Base-by-base conservation (phyloP, 2,329 filamentous ascomycete genomes). In the Exophiala sp. region DNA sequence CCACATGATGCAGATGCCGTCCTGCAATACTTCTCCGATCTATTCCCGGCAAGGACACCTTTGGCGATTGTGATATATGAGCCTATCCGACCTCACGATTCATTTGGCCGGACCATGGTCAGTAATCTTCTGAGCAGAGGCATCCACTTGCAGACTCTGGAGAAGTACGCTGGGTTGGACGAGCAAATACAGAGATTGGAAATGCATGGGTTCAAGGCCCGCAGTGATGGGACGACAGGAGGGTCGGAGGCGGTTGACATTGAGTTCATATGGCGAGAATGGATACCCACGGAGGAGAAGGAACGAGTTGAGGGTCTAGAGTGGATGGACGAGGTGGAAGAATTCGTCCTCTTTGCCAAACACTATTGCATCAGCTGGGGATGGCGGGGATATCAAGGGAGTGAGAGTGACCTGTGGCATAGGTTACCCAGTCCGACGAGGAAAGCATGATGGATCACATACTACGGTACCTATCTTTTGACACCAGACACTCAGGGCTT, bases 301-400 rank as follows among this genome's bases (percentile, higher is more conserved):
- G 85, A 88, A 65, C 78, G 91, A 44, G 83, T 97, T 1, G 86
- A 91, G 60, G 71, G 75, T 9, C 69, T 96, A 21, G 91, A 99
- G 69, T 91, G 94, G 65, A 71, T 99, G 58, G 94, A 99, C 72
- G 94, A 99, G 72, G 80, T 96, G 20, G 94, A 99, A 71, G 94
- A 99, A 73, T 95, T 94, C 87, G 79, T 86, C 65, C 71, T 99
- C 62, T 72, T 99, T 63, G 89, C 91, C 1, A 83, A 81, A 60
- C 94, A 99, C 75, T 99, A 99, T 66, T 85, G 91, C 60, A 80
- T 99, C 40, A 85, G 84, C 3, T 97, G 92, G 92, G 94, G 86
- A 1, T 95, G 88, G 82, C 85, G 82, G 63, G 83, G 84, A 32
- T 68, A 65, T 5, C 24, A 29, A 29, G 24, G 24, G 24, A 50